Conservation (phyloP, 129 eudicot species). For the Daucus carota region DNA sequence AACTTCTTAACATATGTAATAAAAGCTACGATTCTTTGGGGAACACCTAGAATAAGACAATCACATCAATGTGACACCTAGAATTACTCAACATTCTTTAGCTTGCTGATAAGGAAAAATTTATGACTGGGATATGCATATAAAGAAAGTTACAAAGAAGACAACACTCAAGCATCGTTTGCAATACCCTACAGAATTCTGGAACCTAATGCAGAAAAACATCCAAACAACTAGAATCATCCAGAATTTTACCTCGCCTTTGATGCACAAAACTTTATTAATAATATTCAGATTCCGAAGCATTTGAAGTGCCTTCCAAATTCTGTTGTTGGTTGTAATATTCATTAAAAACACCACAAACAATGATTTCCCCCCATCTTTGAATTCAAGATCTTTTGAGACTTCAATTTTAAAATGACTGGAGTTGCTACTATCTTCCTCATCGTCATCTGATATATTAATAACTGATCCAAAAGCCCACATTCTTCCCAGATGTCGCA, state of each 20-base stretch:
- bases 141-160: too few relatives aligned
- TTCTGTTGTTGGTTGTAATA: constrained; percentile 40
- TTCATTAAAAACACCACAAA: constrained; percentile 44
- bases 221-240: neutral
- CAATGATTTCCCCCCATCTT: constrained; percentile 22
- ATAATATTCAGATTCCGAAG: constrained; percentile 27
- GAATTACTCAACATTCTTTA: too few relatives aligned
- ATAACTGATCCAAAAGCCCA: constrained; percentile 39
- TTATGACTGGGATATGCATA: too few relatives aligned
- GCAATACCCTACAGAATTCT: too few relatives aligned
- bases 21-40: too few relatives aligned
- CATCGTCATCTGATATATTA: constrained; percentile 21
- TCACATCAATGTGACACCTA: too few relatives aligned
- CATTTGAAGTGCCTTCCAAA: constrained; percentile 57
- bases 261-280: constrained; percentile 23
- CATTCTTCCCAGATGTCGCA: constrained; percentile 22
- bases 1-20: too few relatives aligned
- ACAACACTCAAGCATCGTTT: too few relatives aligned
- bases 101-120: too few relatives aligned
- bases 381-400: constrained; percentile 20
- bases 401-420: constrained; percentile 25
- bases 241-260: constrained; percentile 29
- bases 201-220: too few relatives aligned
- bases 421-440: constrained; percentile 15
- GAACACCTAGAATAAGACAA: too few relatives aligned